Conservation (phyloP, 1,284 basidiomycete genomes). For the Tylopilus orsonianus region DNA sequence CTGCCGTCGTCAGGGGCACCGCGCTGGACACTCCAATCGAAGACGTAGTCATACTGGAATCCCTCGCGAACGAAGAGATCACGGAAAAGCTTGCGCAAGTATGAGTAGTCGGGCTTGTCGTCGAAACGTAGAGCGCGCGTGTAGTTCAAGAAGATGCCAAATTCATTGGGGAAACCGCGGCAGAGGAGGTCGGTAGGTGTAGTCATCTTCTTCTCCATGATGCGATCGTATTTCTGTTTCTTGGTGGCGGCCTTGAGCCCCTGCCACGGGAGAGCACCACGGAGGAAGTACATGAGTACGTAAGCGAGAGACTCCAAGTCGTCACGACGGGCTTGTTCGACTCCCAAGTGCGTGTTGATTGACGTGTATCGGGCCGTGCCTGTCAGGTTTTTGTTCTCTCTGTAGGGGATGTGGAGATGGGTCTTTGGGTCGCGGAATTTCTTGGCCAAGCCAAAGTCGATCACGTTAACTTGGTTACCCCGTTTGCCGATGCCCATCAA, state of each 20-base stretch:
- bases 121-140: conserved; percentile 96
- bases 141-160: conserved; percentile 97
- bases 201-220: conserved; percentile 99
- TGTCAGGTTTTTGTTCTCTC: conserved; percentile 99
- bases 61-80: conserved; percentile 96
- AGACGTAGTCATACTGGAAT: conserved; percentile 97
- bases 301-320: conserved; percentile 96
- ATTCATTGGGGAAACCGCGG: conserved; percentile 97
- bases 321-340: conserved; percentile 95
- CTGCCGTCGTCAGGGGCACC: conserved; percentile 63
- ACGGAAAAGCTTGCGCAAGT: conserved; percentile 96
- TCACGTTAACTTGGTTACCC: conserved; percentile 99
- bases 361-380: conserved; percentile 99
- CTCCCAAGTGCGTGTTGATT: conserved; percentile 98
- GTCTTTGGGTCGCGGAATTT: conserved; percentile 99
- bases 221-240: conserved; percentile 99
- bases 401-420: conserved; percentile 98
- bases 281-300: conserved; percentile 98
- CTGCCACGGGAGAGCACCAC: conserved; percentile 95
- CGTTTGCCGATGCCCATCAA: conserved; percentile 99
- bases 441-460: conserved; percentile 99
- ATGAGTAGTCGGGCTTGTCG: conserved; percentile 98
- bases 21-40: conserved; percentile 95
- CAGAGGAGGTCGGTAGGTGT: conserved; percentile 94
- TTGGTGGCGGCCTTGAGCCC: conserved; percentile 97